Evolutionary conservation across 768 basidiomycete genomes (phyloP).

Genomic region (Boletus pseudo-olivaceus): DNA sequence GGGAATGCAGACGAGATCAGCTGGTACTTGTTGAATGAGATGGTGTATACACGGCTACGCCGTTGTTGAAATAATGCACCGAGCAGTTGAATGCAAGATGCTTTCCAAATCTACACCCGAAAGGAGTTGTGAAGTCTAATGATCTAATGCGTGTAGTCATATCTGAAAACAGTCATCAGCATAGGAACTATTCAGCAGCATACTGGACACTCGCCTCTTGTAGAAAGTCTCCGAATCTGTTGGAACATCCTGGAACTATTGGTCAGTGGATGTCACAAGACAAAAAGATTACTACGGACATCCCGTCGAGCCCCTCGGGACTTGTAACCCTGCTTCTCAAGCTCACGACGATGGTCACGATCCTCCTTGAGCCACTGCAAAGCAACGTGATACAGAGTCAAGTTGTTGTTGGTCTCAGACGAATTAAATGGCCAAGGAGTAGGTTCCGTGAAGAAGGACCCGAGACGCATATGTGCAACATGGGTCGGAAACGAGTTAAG

Average conservation of each 20-base stretch:
- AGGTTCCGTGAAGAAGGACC: conserved; percentile 63
- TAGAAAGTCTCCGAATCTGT: conserved; percentile 84
- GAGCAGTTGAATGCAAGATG: conserved; percentile 11
- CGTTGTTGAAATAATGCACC: conserved; percentile 16
- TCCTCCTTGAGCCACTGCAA: conserved; percentile 88
- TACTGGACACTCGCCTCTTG: conserved; percentile 53
- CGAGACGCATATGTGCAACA: conserved; percentile 87
- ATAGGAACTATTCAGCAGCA: neutral
- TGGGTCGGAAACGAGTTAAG: conserved; percentile 90
- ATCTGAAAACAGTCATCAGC: conserved; percentile 33
- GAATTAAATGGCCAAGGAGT: conserved; percentile 63
- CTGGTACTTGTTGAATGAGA: conserved; percentile 5
- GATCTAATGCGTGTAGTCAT: conserved; percentile 45
- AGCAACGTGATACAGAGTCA: conserved; percentile 64
- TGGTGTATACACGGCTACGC: conserved; percentile 2
- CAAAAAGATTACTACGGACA: conserved; percentile 35
- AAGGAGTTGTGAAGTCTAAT: conserved; percentile 10
- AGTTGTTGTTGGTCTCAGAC: conserved; percentile 21
- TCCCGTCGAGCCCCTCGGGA: conserved; percentile 56
- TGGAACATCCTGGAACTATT: conserved; percentile 46
- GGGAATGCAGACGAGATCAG: neutral
- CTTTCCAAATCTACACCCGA: neutral
- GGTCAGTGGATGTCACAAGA: conserved; percentile 1
- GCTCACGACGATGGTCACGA: conserved; percentile 55
- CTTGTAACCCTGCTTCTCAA: conserved; percentile 58